phyloP scores from a whole-genome alignment of 345 rosid genomes.

The Raphanus raphanistrum region DNA sequence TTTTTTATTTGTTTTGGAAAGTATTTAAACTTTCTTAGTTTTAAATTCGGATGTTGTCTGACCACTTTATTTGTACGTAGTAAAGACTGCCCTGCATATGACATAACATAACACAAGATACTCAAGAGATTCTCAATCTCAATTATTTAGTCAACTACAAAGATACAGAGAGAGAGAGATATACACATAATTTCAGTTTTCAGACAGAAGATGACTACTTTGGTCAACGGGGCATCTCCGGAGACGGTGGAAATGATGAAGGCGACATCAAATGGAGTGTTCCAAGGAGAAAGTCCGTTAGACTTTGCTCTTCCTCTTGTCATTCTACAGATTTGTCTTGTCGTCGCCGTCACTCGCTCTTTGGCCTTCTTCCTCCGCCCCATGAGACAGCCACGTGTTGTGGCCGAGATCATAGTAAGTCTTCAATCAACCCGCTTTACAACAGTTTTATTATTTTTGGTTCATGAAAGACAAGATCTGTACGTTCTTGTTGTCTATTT shows the following conservation, averaged over 20 bases:
- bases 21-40: too few species aligned
- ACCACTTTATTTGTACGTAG: too few species aligned
- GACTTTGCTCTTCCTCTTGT: conserved; percentile 71
- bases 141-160: not conserved
- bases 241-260: conserved; percentile 42
- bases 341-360: conserved; percentile 59
- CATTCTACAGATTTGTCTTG: conserved; percentile 71
- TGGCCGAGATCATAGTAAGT: conserved; percentile 78
- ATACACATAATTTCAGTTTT: not conserved
- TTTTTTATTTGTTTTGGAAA: too few species aligned
- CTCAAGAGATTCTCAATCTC: not conserved
- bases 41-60: too few species aligned
- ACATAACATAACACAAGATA: not conserved
- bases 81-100: not conserved
- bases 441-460: not conserved
- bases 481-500: not conserved
- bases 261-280: conserved; percentile 76
- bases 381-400: conserved; percentile 79
- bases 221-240: conserved; percentile 1
- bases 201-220: not conserved
- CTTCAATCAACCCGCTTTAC: too few species aligned
- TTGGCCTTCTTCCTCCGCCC: conserved; percentile 66
- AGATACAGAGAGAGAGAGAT: not conserved
- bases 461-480: not conserved
- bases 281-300: conserved; percentile 65